Percentiles rank a stretch among this genome's conserved stretches.
Evolutionary conservation across 495 filamentous ascomycete genomes (phyloP).

Genomic region (Copromyces sp.): DNA sequence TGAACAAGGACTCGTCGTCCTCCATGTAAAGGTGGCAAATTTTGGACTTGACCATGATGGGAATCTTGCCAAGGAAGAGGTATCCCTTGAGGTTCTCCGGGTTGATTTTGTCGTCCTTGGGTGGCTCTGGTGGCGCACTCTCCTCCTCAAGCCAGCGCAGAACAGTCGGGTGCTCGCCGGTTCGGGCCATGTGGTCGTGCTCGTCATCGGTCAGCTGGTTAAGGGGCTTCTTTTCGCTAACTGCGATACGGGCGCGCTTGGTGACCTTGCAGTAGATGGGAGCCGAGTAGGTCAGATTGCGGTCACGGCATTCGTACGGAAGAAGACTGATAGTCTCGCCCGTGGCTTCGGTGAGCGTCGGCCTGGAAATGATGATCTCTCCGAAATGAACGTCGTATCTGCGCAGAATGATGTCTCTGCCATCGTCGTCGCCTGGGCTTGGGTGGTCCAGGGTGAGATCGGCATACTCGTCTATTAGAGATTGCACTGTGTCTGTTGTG

Average conservation of each 20-base stretch:
- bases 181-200: constrained; percentile 34
- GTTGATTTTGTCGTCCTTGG: not conserved
- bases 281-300: constrained; percentile 89
- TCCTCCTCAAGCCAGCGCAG: constrained; percentile 50
- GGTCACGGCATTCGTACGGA: constrained; percentile 85
- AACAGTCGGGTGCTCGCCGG: constrained; percentile 41
- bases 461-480: constrained; percentile 81
- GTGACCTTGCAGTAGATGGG: constrained; percentile 80
- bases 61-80: constrained; percentile 86
- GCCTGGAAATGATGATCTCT: constrained; percentile 68
- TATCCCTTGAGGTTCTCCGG: constrained; percentile 28
- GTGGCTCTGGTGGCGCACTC: constrained; percentile 20
- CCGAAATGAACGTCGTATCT: constrained; percentile 93
- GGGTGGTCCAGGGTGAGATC: constrained; percentile 83
- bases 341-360: constrained; percentile 84
- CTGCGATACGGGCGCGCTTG: constrained; percentile 67
- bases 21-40: constrained; percentile 80
- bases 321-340: constrained; percentile 70
- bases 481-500: constrained; percentile 80
- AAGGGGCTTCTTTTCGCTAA: constrained; percentile 57
- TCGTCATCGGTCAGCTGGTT: constrained; percentile 55
- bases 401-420: constrained; percentile 68
- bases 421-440: constrained; percentile 55
- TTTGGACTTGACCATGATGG: constrained; percentile 94
- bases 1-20: constrained; percentile 69